Evolutionary conservation across 257 asterid species (phyloP), one percentile per base, ranked within the genome.

Genomic region (Perilla frutescens): DNA sequence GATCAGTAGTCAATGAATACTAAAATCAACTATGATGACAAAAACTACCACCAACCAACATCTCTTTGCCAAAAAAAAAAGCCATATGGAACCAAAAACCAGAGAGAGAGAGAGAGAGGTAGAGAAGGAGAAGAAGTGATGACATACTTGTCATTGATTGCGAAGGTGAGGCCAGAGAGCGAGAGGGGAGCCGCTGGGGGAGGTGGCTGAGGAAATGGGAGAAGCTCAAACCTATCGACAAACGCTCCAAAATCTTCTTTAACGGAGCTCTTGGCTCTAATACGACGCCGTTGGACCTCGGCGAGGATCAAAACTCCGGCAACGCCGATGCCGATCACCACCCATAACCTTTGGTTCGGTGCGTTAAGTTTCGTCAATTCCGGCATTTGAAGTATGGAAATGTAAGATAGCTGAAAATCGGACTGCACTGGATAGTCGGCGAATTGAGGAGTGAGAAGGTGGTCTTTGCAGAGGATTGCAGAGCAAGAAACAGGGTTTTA

Each of bases 171-270:
- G 55, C 81, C 91, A 47, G 95, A 64, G 67, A 94, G 88, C 20
- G 84, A 77, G 26, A 87, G 94, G 14, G 86, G 87, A 69, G 97
- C 90, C 14, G 98, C 96, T 2, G 98, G 98, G 7, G 97, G 97
- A 70, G 96, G 95, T 0, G 96, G 96, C 74, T 90, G 96, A 82
- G 95, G 87, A 77, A 87, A 91, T 12, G 98, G 96, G 31, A 76
- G 82, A 41, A 94, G 85, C 80, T 88, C 85, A 47, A 94, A 83
- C 48, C 88, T 88, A 39, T 87, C 87, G 32, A 90, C 50, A 74
- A 94, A 90, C 32, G 98, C 97, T 48, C 98, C 98, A 5, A 83
- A 90, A 71, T 91, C 96, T 71, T 88, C 87, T 81, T 86, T 93
- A 15, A 87, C 79, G 34, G 48, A 26, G 70, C 69, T 79, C 47